phyloP scores from a whole-genome alignment of 768 basidiomycete genomes.

The Mrakia hoshinonis region DNA sequence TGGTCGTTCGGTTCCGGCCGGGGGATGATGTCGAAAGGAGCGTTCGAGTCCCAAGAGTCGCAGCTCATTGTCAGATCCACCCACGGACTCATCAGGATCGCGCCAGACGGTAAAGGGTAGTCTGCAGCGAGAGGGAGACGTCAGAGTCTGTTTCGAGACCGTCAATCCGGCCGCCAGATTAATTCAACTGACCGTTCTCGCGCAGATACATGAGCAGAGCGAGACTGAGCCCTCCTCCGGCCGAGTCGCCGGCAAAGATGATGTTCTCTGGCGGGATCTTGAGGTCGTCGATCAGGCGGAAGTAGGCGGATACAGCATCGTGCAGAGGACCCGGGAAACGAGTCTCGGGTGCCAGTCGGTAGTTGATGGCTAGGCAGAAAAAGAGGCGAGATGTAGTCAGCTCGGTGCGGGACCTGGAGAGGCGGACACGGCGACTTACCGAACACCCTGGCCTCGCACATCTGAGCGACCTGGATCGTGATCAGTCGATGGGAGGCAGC shows the following conservation, averaged over 20 bases:
- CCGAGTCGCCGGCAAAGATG: slow-evolving; percentile 77
- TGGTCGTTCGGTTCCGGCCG: slow-evolving; percentile 39
- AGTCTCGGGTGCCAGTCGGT: slow-evolving; percentile 91
- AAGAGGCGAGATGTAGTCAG: not conserved
- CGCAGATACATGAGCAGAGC: slow-evolving; percentile 87
- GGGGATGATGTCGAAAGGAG: slow-evolving; percentile 39
- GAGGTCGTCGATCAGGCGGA: slow-evolving; percentile 67
- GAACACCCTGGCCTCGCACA: slow-evolving; percentile 80
- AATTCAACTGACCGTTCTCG: slow-evolving; percentile 52
- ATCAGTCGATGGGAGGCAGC: slow-evolving; percentile 82
- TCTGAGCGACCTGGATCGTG: slow-evolving; percentile 82
- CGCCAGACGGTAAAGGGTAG: slow-evolving; percentile 73
- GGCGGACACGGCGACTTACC: not conserved
- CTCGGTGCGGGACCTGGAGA: not conserved
- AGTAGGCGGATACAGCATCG: slow-evolving; percentile 77
- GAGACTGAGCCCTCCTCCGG: slow-evolving; percentile 78
- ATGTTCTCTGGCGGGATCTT: slow-evolving; percentile 87
- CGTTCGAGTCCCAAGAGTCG: slow-evolving; percentile 93
- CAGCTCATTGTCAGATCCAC: slow-evolving; percentile 97
- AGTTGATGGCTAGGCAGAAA: slow-evolving; percentile 57
- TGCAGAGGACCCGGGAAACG: slow-evolving; percentile 80
- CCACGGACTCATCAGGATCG: slow-evolving; percentile 89
- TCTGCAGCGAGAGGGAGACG: slow-evolving; percentile 27
- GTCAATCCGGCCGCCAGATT: too few species aligned
- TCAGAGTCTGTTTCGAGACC: not conserved